These are phyloP conservation scores for Panicum miliaceum DNA, from an alignment of 176 grass and related monocot genomes.

Conservation along the genomic window DNA sequence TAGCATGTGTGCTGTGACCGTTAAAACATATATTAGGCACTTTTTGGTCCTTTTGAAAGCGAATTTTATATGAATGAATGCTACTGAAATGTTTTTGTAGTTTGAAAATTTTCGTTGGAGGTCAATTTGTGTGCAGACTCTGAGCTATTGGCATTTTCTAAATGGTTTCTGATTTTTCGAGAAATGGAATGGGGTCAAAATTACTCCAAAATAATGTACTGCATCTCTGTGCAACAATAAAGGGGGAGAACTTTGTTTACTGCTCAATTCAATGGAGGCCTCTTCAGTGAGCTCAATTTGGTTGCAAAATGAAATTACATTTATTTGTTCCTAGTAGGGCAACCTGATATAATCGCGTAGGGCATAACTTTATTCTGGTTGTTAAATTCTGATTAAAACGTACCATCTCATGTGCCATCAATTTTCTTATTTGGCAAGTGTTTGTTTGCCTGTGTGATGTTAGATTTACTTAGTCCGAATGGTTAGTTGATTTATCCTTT, in stretches of 20 bases:
- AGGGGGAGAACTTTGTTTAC: background rate
- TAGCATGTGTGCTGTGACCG: background rate
- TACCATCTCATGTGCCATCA: background rate
- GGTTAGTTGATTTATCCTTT: background rate
- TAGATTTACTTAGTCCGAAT: constrained; percentile 28
- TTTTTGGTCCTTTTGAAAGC: background rate
- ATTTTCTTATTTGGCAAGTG: background rate
- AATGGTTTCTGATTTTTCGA: too few species aligned
- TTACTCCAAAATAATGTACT: background rate
- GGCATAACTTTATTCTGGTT: background rate
- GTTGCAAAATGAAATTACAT: background rate
- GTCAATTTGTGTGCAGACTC: background rate
- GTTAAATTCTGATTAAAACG: background rate
- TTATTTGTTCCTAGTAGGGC: background rate
- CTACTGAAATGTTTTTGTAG: background rate
- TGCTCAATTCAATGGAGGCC: background rate
- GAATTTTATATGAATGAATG: background rate
- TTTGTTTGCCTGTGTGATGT: constrained; percentile 21
- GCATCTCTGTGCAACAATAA: background rate
- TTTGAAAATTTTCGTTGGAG: background rate
- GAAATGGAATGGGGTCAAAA: background rate
- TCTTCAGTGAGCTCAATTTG: background rate
- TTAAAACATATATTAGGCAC: too few species aligned
- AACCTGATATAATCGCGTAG: background rate
- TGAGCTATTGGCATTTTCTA: background rate